Evolutionary conservation across 73 alveolate genomes (phyloP).

Genomic region (Paramecium tetraurelia): DNA sequence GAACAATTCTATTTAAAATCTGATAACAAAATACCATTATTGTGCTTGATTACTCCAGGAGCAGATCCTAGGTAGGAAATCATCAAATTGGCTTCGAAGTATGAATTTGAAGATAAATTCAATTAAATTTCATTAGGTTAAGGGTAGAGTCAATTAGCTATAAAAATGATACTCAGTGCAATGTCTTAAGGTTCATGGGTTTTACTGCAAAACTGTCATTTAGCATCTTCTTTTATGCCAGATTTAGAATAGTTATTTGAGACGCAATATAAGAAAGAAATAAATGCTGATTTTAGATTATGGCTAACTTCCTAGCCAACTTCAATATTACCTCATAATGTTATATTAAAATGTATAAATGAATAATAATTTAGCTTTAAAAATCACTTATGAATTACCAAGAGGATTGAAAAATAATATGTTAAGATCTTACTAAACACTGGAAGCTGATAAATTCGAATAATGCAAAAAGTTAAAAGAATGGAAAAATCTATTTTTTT

Average conservation of each 20-base stretch:
- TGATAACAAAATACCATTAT: constrained; percentile 83
- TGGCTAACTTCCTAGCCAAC: constrained; percentile 97
- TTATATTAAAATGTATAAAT: constrained; percentile 87
- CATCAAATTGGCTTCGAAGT: background rate
- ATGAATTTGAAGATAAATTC: constrained; percentile 74
- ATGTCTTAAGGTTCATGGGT: constrained; percentile 94
- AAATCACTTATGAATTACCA: constrained; percentile 97
- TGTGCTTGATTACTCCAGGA: constrained; percentile 95
- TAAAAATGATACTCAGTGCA: constrained; percentile 82
- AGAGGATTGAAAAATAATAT: constrained; percentile 91
- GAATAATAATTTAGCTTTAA: constrained; percentile 81
- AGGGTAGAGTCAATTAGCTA: constrained; percentile 92
- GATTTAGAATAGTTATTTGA: constrained; percentile 91
- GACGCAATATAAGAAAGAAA: constrained; percentile 61
- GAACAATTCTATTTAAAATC: constrained; percentile 90
- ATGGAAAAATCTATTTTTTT: constrained; percentile 92
- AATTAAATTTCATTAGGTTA: constrained; percentile 83
- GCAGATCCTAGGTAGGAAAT: constrained; percentile 91
- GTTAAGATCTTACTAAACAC: constrained; percentile 71
- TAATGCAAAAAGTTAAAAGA: constrained; percentile 83
- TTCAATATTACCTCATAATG: constrained; percentile 92
- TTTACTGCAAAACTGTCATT: constrained; percentile 92
- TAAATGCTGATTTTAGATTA: constrained; percentile 91
- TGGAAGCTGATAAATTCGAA: constrained; percentile 39
- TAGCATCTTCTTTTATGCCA: constrained; percentile 92